Conservation (phyloP, 495 filamentous ascomycete genomes). For the Penicillium taxi region DNA sequence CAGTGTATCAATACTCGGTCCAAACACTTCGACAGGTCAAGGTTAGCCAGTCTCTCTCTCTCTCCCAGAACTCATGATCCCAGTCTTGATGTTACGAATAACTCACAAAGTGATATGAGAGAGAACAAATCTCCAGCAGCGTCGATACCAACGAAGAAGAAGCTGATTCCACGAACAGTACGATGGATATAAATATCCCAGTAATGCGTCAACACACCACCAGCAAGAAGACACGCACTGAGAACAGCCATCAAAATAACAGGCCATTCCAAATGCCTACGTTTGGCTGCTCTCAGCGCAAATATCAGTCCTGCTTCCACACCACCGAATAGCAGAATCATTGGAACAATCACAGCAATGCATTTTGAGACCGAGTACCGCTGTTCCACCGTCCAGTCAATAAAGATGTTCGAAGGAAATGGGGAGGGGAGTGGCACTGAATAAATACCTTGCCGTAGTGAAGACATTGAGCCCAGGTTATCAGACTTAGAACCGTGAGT, state of each 20-base stretch:
- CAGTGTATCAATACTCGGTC: constrained; percentile 43
- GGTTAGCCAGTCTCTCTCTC: constrained; percentile 3
- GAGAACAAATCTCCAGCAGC: constrained; percentile 57
- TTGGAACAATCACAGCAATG: constrained; percentile 25
- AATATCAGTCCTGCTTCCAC: constrained; percentile 46
- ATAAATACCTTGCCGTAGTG: constrained; percentile 49
- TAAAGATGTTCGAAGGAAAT: constrained; percentile 2
- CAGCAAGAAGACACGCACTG: constrained; percentile 47
- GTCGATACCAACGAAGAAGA: constrained; percentile 58
- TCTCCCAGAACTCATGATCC: not conserved
- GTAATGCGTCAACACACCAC: constrained; percentile 49
- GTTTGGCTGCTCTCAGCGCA: constrained; percentile 36
- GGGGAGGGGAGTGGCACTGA: too few relatives aligned
- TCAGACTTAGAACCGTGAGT: constrained; percentile 50
- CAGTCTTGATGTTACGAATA: not conserved
- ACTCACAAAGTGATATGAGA: constrained; percentile 45
- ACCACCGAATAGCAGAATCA: constrained; percentile 40
- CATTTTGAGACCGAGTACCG: constrained; percentile 40
- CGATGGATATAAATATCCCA: constrained; percentile 51
- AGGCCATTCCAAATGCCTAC: constrained; percentile 40
- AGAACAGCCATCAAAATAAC: constrained; percentile 53
- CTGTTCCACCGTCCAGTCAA: constrained; percentile 16
- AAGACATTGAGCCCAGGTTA: constrained; percentile 58
- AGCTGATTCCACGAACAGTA: constrained; percentile 57
- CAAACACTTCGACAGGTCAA: constrained; percentile 42